phyloP scores from a whole-genome alignment of 2,329 filamentous ascomycete species.

The Neofusicoccum kwambonambiense region DNA sequence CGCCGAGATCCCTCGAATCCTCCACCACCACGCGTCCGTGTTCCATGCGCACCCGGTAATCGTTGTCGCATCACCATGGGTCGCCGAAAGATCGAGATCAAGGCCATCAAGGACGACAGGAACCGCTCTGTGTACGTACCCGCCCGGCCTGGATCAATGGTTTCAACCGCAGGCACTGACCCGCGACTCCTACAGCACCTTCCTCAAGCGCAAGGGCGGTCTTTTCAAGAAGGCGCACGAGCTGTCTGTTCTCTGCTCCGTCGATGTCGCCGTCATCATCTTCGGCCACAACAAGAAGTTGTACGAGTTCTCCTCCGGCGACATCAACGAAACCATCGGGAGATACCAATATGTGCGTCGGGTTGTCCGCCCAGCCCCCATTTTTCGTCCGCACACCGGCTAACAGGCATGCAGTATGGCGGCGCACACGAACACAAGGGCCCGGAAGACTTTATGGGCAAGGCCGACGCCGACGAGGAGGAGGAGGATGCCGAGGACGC shows the following conservation, averaged over 20 bases:
- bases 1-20: constrained; percentile 8
- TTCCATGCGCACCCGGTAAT: constrained; percentile 13
- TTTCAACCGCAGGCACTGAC: constrained; percentile 25
- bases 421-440: constrained; percentile 95
- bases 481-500: constrained; percentile 72
- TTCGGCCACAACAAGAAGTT: constrained; percentile 99
- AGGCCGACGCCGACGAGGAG: constrained; percentile 68
- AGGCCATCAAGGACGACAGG: constrained; percentile 97
- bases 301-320: constrained; percentile 92
- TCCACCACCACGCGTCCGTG: constrained; percentile 8
- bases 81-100: constrained; percentile 99
- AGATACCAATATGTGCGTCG: constrained; percentile 83
- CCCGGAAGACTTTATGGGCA: constrained; percentile 84
- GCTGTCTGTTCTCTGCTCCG: constrained; percentile 94
- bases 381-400: constrained; percentile 16
- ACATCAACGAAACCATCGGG: constrained; percentile 86
- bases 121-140: constrained; percentile 89
- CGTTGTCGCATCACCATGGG: constrained; percentile 63
- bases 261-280: constrained; percentile 98
- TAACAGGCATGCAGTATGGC: constrained; percentile 66
- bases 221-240: constrained; percentile 99
- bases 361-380: not conserved
- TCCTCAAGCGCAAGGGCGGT: constrained; percentile 96
- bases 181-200: constrained; percentile 64
- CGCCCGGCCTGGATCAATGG: not conserved